Conservation (phyloP, 345 rosid species). For the Erucastrum elatum region DNA sequence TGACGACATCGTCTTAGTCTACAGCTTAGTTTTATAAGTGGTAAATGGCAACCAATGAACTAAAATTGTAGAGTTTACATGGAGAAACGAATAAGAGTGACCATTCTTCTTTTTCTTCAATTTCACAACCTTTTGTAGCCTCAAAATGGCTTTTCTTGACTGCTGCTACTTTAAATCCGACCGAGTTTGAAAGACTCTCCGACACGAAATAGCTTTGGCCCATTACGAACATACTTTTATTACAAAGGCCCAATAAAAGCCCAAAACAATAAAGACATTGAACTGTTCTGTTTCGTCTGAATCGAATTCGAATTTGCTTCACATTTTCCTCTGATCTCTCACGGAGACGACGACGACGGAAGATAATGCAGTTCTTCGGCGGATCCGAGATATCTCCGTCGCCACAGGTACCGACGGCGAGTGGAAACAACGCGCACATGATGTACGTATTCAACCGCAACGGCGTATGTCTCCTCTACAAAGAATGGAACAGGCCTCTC, state of each 20-base stretch:
- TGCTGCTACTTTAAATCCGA: too few species aligned
- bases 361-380: slow-evolving; percentile 86
- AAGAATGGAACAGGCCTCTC: slow-evolving; percentile 91
- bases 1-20: too few species aligned
- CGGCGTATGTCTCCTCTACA: slow-evolving; percentile 86
- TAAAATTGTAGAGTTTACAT: too few species aligned
- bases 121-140: too few species aligned
- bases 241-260: slow-evolving; percentile 15
- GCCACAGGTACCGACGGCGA: slow-evolving; percentile 66
- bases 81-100: too few species aligned
- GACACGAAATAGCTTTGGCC: background rate
- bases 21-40: too few species aligned
- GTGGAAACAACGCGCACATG: slow-evolving; percentile 90
- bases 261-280: background rate
- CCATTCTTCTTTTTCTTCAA: too few species aligned
- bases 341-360: background rate
- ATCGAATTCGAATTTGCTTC: background rate
- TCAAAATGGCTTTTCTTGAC: too few species aligned
- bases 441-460: slow-evolving; percentile 78
- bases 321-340: slow-evolving; percentile 11
- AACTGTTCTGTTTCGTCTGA: background rate
- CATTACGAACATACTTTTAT: background rate
- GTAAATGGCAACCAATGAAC: too few species aligned
- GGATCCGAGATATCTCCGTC: slow-evolving; percentile 90
- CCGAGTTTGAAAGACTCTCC: too few species aligned